Conservation (phyloP, 73 alveolate genomes). For the Tetrahymena malaccensis region DNA sequence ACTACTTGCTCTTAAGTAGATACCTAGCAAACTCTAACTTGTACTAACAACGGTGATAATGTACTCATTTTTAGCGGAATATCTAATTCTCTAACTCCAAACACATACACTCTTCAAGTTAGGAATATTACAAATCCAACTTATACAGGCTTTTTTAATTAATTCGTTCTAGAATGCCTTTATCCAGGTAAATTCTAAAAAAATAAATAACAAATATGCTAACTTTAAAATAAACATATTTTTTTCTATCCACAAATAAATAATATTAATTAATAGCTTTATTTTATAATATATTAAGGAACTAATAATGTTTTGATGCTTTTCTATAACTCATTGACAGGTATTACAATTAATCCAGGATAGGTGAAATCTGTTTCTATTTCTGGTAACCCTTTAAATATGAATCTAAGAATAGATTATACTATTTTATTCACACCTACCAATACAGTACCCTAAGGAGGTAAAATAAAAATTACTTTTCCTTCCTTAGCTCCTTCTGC, state of each 20-base stretch:
- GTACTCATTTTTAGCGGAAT: constrained; percentile 20
- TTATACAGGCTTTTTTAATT: constrained; percentile 15
- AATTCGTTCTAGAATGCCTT: constrained; percentile 10
- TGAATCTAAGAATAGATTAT: constrained; percentile 30
- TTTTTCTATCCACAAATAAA: neutral
- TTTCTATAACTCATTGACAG: neutral
- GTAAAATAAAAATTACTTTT: neutral
- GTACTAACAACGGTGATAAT: constrained; percentile 4
- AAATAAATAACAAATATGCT: no score
- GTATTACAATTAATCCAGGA: constrained; percentile 9
- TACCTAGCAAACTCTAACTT: constrained; percentile 1
- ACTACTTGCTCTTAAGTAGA: constrained; percentile 10
- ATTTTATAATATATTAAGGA: neutral
- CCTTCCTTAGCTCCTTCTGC: neutral
- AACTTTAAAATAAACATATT: neutral
- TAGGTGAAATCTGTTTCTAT: constrained; percentile 11
- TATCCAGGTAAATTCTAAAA: neutral
- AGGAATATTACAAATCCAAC: constrained; percentile 20
- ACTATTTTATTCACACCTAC: constrained; percentile 27
- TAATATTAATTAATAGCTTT: neutral
- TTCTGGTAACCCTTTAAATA: constrained; percentile 29
- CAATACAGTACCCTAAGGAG: constrained; percentile 8
- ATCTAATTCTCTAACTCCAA: neutral
- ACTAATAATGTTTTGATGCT: constrained; percentile 2
- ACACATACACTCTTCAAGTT: constrained; percentile 1